Percentiles rank a stretch among this genome's conserved stretches.
Evolutionary conservation across 345 rosid genomes (phyloP).

Genomic region (Cardiospermum halicacabum): DNA sequence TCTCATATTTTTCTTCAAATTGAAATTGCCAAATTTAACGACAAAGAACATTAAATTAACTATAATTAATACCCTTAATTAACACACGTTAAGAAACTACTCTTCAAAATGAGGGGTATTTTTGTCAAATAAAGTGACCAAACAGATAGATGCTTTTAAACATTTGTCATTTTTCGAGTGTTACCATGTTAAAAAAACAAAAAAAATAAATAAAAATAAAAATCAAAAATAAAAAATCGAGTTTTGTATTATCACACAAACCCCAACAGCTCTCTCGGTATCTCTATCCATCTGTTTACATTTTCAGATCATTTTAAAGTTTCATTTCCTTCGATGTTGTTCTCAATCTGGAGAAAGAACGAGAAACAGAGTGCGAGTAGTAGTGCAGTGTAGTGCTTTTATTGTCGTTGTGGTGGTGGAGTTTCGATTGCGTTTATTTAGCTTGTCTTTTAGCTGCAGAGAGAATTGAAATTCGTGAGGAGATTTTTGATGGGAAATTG

Average conservation of each 20-base stretch:
- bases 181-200: not conserved
- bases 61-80: too few species aligned
- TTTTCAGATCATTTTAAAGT: not conserved
- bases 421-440: too few species aligned
- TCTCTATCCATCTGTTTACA: not conserved
- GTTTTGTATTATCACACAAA: not conserved
- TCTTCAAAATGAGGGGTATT: not conserved
- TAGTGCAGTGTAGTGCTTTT: not conserved
- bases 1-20: too few species aligned
- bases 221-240: too few species aligned
- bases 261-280: not conserved
- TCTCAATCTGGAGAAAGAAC: not conserved
- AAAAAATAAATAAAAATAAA: not conserved
- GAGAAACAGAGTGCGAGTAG: not conserved
- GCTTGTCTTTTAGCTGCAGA: not conserved
- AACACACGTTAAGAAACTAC: not conserved
- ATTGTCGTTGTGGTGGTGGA: too few species aligned
- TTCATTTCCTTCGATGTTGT: not conserved
- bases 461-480: not conserved
- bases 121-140: not conserved
- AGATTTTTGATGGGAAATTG: slow-evolving; percentile 27
- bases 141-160: not conserved
- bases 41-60: too few species aligned
- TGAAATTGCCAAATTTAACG: too few species aligned
- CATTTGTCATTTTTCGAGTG: not conserved